Evolutionary conservation across 805 yeast species (phyloP), one percentile per base, ranked within the genome.

Genomic region (Candida lessepsii): DNA sequence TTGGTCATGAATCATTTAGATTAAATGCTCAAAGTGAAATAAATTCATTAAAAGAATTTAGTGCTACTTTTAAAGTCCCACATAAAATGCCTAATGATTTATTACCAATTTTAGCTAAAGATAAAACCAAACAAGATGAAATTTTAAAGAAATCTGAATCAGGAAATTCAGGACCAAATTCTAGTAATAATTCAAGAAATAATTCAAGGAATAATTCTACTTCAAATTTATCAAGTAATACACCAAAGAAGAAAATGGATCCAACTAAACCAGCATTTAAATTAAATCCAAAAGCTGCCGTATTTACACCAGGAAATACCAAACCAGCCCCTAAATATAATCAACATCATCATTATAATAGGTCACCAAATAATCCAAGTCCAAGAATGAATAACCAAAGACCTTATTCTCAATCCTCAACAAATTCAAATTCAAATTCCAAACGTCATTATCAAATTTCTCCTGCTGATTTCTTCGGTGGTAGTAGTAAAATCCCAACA

Each of bases 61-160:
- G 95, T 28, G 87, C 86, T 35, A 84, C 78, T 50, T 86, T 87
- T 61, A 86, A 86, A 60, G 77, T 89, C 21, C 84, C 83, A 2
- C 77, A 76, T 52, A 59, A 56, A 37, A 50, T 61, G 39, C 91
- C 95, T 6, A 61, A 70, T 14, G 89, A 83, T 51, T 66, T 81
- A 45, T 63, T 83, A 45, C 89, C 93, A 6, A 81, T 84, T 14
- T 63, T 83, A 23, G 66, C 90, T 8, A 81, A 85, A 58, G 85
- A 81, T 49, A 78, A 76, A 53, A 55, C 56, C n/a, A 81, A 80
- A 55, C 86, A 80, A 54, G 78, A 77, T 42, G 83, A 80, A 54
- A 78, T 79, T 25, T 56, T 71, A 50, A 71, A 67, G 55, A 69
- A 65, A 27, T 30, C 15, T 24, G 41, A 37, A 27, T 19, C 36